Base-by-base conservation (phyloP, 345 rosid genomes). In the Microcos paniculata region DNA sequence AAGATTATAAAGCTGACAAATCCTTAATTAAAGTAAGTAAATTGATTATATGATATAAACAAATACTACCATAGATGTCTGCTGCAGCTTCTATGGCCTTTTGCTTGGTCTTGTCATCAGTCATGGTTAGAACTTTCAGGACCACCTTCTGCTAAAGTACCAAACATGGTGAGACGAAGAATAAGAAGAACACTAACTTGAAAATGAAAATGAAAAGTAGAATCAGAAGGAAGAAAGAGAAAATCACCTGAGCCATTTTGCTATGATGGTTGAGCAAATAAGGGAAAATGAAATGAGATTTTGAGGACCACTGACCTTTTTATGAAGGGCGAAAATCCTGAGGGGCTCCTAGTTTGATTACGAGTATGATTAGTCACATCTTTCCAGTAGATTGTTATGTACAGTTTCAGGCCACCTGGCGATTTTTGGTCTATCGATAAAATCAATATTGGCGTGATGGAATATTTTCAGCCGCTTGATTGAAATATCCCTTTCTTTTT, bases 51-150 rank as follows among this genome's bases (percentile, higher is more conserved):
- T 10, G 26, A 30, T 4, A 6, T 35, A 7, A 35, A 2, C 35
- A 55, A 45, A 23, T 75, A 93, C 99, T 75, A 93, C 99, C 98
- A 43, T 49, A 90, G 52, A 91, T 91, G 82, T 93, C 96, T 76
- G 98, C 97, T 63, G 94, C 93, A 68, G 96, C 98, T 83, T 86
- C 94, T 4, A 95, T 87, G 66, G 98, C 97, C 78, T 93, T 93
- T 84, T 91, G 96, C 86, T 91, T 95, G 6, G 97, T 90, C 77
- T 86, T 95, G 0, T 91, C 98, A 73, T 95, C 97, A 9, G 96
- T 91, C 97, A 95, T 95, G 79, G 97, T 93, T 82, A 91, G 72
- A 35, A 95, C 88, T 89, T 89, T 95, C 67, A 95, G 51, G 63
- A 95, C 91, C 80, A 91, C 84, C 83, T 95, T 95, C 93, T 87